phyloP scores from a whole-genome alignment of 371 early-diverging fungal genomes.

The Lichtheimia ornata region DNA sequence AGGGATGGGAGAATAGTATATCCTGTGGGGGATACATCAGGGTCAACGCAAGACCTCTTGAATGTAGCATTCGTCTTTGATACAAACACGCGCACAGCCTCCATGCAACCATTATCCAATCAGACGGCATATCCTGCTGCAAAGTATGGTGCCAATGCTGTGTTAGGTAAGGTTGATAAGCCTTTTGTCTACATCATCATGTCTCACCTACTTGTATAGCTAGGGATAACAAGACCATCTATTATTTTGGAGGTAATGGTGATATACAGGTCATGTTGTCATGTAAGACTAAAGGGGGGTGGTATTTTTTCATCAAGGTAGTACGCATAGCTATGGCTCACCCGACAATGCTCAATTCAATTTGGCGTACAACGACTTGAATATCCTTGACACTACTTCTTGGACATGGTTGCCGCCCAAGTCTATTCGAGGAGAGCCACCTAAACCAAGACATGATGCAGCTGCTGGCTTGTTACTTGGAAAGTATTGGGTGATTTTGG shows the following conservation, averaged over 20 bases:
- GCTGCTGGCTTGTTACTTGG: neutral
- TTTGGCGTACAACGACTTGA: neutral
- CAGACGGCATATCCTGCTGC: neutral
- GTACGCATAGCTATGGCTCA: neutral
- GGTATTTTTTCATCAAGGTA: neutral
- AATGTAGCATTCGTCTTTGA: neutral
- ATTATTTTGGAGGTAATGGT: conserved; percentile 3
- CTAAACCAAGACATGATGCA: neutral
- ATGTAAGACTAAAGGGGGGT: neutral
- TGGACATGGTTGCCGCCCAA: neutral
- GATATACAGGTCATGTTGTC: neutral
- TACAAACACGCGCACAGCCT: neutral
- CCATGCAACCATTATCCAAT: neutral
- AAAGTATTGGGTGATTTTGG: neutral
- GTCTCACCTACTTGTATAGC: too few relatives aligned
- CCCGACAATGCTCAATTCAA: neutral
- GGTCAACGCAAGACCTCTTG: neutral
- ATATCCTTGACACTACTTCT: neutral
- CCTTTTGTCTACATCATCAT: too few relatives aligned
- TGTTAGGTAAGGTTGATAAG: neutral
- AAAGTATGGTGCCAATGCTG: neutral
- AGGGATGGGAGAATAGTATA: neutral
- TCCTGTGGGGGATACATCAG: neutral
- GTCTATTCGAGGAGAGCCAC: neutral
- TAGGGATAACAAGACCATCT: neutral